A percentile compares a stretch with the other conserved stretches of the same genome.
Evolutionary conservation across 768 basidiomycete species (phyloP).

Genomic region (Xerocomellus chrysenteron): DNA sequence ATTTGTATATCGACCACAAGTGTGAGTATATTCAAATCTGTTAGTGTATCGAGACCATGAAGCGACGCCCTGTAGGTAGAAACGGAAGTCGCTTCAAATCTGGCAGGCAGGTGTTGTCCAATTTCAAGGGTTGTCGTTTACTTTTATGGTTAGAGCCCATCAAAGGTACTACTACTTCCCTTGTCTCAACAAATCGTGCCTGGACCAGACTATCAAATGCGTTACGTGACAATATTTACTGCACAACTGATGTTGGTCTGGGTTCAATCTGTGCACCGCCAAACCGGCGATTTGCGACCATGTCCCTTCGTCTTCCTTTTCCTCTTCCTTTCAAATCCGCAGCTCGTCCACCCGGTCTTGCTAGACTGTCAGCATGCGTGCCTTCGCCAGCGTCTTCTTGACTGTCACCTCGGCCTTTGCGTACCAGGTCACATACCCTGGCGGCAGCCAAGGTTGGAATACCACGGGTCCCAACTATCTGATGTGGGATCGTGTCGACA

Average conservation of each 20-base stretch:
- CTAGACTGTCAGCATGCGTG: slow-evolving; percentile 40
- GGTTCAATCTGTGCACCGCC: background rate
- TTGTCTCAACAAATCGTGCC: too few species aligned
- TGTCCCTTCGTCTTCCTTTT: background rate
- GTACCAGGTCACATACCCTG: slow-evolving; percentile 60
- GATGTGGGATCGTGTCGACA: slow-evolving; percentile 61
- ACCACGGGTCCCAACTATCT: slow-evolving; percentile 52
- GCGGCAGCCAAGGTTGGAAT: slow-evolving; percentile 51
- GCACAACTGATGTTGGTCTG: background rate
- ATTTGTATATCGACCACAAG: background rate
- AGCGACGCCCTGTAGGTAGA: slow-evolving; percentile 11
- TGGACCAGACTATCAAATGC: too few species aligned
- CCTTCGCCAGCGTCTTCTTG: slow-evolving; percentile 43
- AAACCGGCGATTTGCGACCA: slow-evolving; percentile 8
- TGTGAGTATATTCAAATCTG: slow-evolving; percentile 5
- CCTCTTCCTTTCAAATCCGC: background rate
- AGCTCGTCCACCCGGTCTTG: background rate
- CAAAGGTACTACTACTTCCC: too few species aligned
- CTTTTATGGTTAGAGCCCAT: too few species aligned
- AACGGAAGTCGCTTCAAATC: slow-evolving; percentile 5
- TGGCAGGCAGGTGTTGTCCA: too few species aligned
- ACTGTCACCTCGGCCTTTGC: slow-evolving; percentile 57
- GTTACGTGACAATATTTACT: too few species aligned
- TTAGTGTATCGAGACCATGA: background rate
- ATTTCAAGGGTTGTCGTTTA: too few species aligned